Evolutionary conservation across 2,329 filamentous ascomycete species (phyloP), one percentile per base, ranked within the genome.

Genomic region (Hymenoscyphus fraxineus): DNA sequence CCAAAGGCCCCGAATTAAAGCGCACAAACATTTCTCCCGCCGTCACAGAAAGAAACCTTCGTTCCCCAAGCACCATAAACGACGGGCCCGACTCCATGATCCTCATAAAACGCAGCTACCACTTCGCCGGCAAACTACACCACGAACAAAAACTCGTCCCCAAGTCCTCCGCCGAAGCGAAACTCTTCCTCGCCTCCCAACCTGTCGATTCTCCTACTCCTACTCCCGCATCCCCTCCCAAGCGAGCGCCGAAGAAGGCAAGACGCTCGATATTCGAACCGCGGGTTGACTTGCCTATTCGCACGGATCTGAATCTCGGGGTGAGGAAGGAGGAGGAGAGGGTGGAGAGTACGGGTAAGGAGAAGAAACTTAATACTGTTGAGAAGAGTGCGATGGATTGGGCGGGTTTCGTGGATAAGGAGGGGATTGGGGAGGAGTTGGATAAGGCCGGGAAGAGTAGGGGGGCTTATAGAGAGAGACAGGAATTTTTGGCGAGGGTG

Each of bases 301-400:
- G 86, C 56, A 75, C 78, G 0, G 86, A 89, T 70, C 78, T 89
- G 61, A 82, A 87, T 69, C 81, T 89, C 16, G 82, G 85, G 57
- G 75, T 86, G 68, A 77, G 80, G 10, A 71, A 65, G 31, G 62
- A 63, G 22, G 67, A 58, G 60, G 40, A 56, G 64, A 1, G 62
- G 32, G 5, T 41, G 64, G 10, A 75, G 82, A 61, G 78, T 79
- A 80, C 79, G 61, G 82, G 80, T 56, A 80, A 80, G 16, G 80
- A 82, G 82, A 86, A 84, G 80, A 90, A 89, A 73, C 79, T 90
- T 69, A 90, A 88, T 73, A 88, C 87, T 16, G 85, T 90, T 16
- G 87, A 90, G 77, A 90, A 90, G 81, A 89, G 86, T 71, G 82
- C 86, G 61, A 87, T 90, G 83, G 88, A 90, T 76, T 90, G 88